Evolutionary conservation across 2,329 filamentous ascomycete species (phyloP).

Genomic region (Cercospora berteroae): DNA sequence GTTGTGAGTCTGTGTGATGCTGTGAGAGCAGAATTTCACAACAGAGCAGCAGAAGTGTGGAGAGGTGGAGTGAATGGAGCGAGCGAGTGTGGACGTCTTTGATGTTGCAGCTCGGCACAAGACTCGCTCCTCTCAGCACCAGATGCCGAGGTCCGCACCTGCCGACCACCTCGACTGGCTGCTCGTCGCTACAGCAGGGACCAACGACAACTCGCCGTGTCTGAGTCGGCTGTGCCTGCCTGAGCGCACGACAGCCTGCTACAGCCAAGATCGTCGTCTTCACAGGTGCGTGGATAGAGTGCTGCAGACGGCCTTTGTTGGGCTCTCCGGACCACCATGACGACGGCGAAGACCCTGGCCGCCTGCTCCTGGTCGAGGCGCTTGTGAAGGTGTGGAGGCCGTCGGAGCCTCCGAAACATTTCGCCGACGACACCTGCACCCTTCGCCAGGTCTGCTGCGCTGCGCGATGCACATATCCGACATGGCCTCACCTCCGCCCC

Average conservation of each 20-base stretch:
- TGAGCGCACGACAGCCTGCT: not conserved
- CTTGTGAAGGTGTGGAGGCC: not conserved
- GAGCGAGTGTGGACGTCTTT: not conserved
- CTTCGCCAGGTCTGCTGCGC: not conserved
- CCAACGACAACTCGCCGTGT: not conserved
- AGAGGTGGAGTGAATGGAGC: not conserved
- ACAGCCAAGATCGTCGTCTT: not conserved
- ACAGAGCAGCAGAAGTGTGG: not conserved
- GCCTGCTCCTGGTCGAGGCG: not conserved
- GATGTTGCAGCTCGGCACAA: not conserved
- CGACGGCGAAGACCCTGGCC: not conserved
- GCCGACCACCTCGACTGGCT: not conserved
- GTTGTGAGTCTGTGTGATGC: constrained; percentile 5
- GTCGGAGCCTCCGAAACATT: not conserved
- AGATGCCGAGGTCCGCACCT: constrained; percentile 1
- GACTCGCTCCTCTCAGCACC: not conserved
- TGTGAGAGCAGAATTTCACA: not conserved
- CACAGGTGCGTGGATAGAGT: not conserved
- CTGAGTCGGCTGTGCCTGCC: not conserved
- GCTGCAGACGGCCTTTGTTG: not conserved
- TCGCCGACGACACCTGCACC: not conserved
- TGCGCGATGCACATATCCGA: not conserved
- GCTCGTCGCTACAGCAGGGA: not conserved
- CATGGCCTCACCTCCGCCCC: not conserved
- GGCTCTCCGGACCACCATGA: not conserved